Evolutionary conservation across 1,284 basidiomycete species (phyloP), one percentile per base, ranked within the genome.

Genomic region (Gomphus bonarii): DNA sequence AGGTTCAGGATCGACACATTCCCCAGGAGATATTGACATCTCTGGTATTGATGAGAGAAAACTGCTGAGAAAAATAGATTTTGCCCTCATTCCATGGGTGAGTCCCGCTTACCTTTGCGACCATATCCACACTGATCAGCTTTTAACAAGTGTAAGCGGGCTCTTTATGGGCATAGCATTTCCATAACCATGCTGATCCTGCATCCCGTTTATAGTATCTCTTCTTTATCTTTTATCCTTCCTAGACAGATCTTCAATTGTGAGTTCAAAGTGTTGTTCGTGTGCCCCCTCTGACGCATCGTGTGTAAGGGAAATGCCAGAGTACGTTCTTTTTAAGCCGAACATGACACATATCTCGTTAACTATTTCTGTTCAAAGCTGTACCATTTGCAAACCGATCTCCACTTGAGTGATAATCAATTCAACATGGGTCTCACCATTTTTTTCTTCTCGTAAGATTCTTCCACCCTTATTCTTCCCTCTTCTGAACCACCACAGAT

Each of bases 231-330:
- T 90, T 38, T 72, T 90, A 48, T 83, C 82, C 61, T 86, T 85
- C 69, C 68, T 85, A 53, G 89, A 91, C 69, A 79, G 89, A 58
- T 84, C 86, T 43, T 88, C 85, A 63, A 87, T 91, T 62, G 89
- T 54, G 22, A 52, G 50, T 50, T 31, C 6, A 20, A 20, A 16
- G 1, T 44, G 20, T 52, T 52, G 5, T 35, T 12, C 3, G 9
- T n/a, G 8, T 31, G 7, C 25, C 12, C 20, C 12, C n/a, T 9
- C 5, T n/a, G 20, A 58, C 35, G 1, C 16, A 18, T 42, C 18
- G 14, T 18, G 16, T 53, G 0, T 12, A 8, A 58, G 57, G 57
- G 88, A 66, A 91, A 91, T 69, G 86, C 86, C 11, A 82, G 81
- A 71, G 81, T 86, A 58, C 56, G 67, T 59, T 18, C 59, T 18